A percentile compares a stretch with the other conserved stretches of the same genome.
phyloP scores from a whole-genome alignment of 805 yeast genomes.

The Debaryomyces prosopidis region DNA sequence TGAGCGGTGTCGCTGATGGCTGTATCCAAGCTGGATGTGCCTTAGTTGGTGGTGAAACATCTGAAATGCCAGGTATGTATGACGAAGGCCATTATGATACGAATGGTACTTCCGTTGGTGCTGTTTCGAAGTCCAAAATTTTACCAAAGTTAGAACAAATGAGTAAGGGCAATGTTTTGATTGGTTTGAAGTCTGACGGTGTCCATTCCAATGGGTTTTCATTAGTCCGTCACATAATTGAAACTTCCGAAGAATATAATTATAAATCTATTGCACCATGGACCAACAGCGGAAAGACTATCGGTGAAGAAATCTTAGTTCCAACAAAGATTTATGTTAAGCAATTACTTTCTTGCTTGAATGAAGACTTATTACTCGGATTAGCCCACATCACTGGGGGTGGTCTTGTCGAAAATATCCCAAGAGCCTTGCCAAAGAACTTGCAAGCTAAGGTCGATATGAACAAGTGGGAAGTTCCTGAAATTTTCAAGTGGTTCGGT shows the following conservation, averaged over 20 bases:
- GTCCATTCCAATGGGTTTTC: constrained; percentile 97
- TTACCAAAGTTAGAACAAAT: constrained; percentile 71
- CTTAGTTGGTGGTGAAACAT: constrained; percentile 97
- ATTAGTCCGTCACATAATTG: constrained; percentile 87
- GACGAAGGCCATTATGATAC: constrained; percentile 95
- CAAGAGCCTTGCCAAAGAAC: constrained; percentile 84
- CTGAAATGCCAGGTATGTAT: constrained; percentile 99
- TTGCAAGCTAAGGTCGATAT: constrained; percentile 82
- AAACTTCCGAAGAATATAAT: constrained; percentile 66
- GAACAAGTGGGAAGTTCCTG: constrained; percentile 79
- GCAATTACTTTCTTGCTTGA: constrained; percentile 75
- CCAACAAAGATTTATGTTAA: constrained; percentile 96
- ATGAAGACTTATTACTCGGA: constrained; percentile 71
- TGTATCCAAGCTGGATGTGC: constrained; percentile 96
- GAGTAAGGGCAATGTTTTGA: constrained; percentile 75
- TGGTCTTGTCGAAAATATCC: constrained; percentile 93
- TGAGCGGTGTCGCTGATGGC: constrained; percentile 94
- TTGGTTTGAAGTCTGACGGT: constrained; percentile 91
- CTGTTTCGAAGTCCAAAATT: constrained; percentile 72
- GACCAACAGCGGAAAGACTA: constrained; percentile 59
- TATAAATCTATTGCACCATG: constrained; percentile 86
- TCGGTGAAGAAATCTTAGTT: constrained; percentile 81
- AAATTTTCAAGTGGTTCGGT: constrained; percentile 92
- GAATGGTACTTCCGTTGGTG: constrained; percentile 98
- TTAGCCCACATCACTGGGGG: constrained; percentile 99